These are phyloP conservation scores for Cruciata laevipes DNA, from an alignment of 257 asterid species.

Conservation along the genomic window DNA sequence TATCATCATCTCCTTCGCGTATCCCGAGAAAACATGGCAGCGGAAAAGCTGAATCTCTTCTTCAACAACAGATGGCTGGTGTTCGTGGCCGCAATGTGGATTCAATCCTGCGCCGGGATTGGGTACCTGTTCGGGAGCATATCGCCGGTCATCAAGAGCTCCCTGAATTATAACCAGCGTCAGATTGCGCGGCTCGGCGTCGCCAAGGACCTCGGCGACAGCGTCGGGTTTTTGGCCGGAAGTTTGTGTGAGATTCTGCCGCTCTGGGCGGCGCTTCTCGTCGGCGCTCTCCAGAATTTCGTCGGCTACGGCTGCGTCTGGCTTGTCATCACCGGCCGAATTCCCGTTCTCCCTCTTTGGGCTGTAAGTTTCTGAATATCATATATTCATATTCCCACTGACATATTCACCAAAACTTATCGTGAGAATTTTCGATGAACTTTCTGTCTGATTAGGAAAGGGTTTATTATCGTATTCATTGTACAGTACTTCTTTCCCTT, in stretches of 20 bases:
- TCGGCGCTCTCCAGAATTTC: constrained; percentile 42
- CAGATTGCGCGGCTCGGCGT: constrained; percentile 41
- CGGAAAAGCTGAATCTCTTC: constrained; percentile 23
- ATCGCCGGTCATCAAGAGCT: constrained; percentile 34
- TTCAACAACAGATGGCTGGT: constrained; percentile 47
- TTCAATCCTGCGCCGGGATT: constrained; percentile 48
- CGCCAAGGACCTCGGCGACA: constrained; percentile 48
- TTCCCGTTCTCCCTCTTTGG: constrained; percentile 41
- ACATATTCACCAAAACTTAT: not conserved
- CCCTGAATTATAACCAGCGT: constrained; percentile 37
- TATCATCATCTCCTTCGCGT: not conserved
- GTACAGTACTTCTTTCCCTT: too few relatives aligned
- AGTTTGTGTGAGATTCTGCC: constrained; percentile 42
- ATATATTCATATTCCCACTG: not conserved
- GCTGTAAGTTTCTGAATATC: constrained; percentile 24
- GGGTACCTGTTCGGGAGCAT: constrained; percentile 49
- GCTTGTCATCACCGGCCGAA: constrained; percentile 41
- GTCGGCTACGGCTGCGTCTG: constrained; percentile 54
- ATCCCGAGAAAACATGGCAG: constrained; percentile 1
- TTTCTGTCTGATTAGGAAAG: not conserved
- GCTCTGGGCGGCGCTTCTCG: constrained; percentile 44
- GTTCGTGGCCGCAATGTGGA: constrained; percentile 54
- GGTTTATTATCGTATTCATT: too few relatives aligned
- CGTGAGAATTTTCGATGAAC: not conserved
- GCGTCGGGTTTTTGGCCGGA: constrained; percentile 51